phyloP scores from a whole-genome alignment of 495 filamentous ascomycete genomes.

The Aspergillus kassunensis region DNA sequence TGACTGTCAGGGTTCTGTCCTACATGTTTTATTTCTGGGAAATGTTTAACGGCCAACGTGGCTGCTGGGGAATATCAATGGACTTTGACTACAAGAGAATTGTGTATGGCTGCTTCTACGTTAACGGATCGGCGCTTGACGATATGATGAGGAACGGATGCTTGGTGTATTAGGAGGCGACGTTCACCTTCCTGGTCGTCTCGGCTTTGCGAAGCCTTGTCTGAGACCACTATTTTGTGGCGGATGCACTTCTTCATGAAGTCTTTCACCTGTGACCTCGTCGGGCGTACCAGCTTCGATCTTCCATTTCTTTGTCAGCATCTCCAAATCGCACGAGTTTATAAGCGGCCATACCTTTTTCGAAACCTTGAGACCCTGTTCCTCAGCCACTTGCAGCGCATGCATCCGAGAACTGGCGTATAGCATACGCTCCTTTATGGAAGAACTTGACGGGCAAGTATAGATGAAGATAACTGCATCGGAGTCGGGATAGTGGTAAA shows the following conservation, averaged over 20 bases:
- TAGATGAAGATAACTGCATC: constrained; percentile 86
- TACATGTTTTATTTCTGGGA: background rate
- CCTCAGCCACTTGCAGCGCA: constrained; percentile 63
- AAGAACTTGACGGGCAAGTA: constrained; percentile 75
- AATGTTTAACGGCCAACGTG: background rate
- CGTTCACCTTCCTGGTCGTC: constrained; percentile 65
- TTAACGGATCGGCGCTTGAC: background rate
- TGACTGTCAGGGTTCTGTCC: too few relatives aligned
- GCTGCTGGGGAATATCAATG: constrained; percentile 5
- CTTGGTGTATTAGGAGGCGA: background rate
- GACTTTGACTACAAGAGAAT: constrained; percentile 13
- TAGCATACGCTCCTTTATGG: constrained; percentile 92
- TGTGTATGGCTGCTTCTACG: constrained; percentile 1
- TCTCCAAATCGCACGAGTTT: constrained; percentile 4
- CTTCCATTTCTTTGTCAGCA: constrained; percentile 28
- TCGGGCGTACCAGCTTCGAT: constrained; percentile 65
- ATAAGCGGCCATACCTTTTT: constrained; percentile 58
- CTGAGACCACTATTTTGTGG: constrained; percentile 57
- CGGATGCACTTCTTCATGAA: constrained; percentile 75
- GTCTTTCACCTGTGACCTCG: constrained; percentile 68
- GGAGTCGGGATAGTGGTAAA: constrained; percentile 69
- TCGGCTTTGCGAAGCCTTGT: constrained; percentile 80
- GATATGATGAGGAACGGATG: background rate
- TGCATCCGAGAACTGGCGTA: constrained; percentile 79
- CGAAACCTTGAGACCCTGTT: constrained; percentile 66